Percentiles rank a stretch among this genome's conserved stretches.
phyloP scores from a whole-genome alignment of 1,139 yeast genomes.

The Fermentozyma sake region DNA sequence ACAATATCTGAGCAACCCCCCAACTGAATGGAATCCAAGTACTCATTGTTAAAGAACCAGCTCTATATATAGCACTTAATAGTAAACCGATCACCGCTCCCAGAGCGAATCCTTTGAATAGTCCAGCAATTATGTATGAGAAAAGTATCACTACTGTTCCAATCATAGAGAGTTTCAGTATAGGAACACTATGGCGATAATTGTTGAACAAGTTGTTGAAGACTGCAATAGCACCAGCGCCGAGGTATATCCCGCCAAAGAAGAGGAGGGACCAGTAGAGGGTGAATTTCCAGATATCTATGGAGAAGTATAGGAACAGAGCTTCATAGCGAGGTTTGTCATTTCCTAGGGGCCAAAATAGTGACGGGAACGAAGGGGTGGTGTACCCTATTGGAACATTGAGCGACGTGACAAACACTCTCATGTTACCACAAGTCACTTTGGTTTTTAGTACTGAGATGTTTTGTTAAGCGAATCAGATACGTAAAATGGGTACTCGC shows the following conservation, averaged over 20 bases:
- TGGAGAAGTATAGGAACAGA: constrained; percentile 61
- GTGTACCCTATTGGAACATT: constrained; percentile 75
- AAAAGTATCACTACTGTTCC: constrained; percentile 34
- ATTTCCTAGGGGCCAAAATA: constrained; percentile 65
- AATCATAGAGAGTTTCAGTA: constrained; percentile 11
- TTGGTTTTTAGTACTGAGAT: too few relatives aligned
- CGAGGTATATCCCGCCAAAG: constrained; percentile 55
- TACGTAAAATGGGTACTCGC: too few relatives aligned
- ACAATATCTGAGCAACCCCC: constrained; percentile 64
- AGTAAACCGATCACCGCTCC: constrained; percentile 76
- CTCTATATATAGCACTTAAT: constrained; percentile 59
- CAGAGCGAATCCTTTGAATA: constrained; percentile 59
- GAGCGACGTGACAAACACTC: constrained; percentile 35
- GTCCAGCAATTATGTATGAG: constrained; percentile 49
- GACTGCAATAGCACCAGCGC: constrained; percentile 65
- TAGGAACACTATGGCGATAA: constrained; percentile 15
- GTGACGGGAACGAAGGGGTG: constrained; percentile 76
- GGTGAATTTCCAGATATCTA: constrained; percentile 84
- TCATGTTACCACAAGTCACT: too few relatives aligned
- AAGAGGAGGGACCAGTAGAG: constrained; percentile 75
- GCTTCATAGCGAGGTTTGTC: constrained; percentile 37
- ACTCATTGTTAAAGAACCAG: constrained; percentile 79
- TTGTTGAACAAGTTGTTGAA: constrained; percentile 26
- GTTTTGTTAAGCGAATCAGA: too few relatives aligned
- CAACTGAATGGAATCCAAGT: constrained; percentile 92